A percentile compares a stretch with the other conserved stretches of the same genome.
Evolutionary conservation across 257 asterid species (phyloP).

Genomic region (Schizonepeta tenuifolia): DNA sequence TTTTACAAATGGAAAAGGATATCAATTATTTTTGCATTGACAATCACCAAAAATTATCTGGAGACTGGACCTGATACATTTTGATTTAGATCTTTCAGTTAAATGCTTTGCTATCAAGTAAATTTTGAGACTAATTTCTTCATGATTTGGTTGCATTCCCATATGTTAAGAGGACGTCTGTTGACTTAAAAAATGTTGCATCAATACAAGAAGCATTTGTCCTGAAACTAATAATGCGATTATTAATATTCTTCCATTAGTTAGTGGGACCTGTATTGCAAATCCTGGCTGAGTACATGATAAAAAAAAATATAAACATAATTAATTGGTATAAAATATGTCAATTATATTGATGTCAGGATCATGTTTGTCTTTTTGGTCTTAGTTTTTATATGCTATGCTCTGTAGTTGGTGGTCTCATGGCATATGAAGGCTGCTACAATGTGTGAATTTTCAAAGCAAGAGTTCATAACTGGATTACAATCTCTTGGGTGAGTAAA

Average conservation of each 20-base stretch:
- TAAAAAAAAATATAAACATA: neutral
- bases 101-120: neutral
- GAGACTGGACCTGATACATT: constrained; percentile 6
- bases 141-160: neutral
- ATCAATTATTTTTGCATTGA: neutral
- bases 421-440: constrained; percentile 99
- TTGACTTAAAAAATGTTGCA: constrained; percentile 9
- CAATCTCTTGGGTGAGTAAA: constrained; percentile 87
- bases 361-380: constrained; percentile 18
- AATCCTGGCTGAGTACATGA: constrained; percentile 7
- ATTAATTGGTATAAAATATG: constrained; percentile 14
- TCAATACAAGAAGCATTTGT: neutral
- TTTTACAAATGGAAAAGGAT: neutral
- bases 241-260: constrained; percentile 4
- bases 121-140: neutral
- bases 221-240: neutral
- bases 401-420: constrained; percentile 53
- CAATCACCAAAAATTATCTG: constrained; percentile 11
- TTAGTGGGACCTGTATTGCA: constrained; percentile 10
- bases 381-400: constrained; percentile 17
- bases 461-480: constrained; percentile 84
- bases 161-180: neutral
- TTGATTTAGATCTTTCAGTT: neutral
- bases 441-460: constrained; percentile 97
- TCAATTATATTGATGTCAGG: neutral